phyloP scores from a whole-genome alignment of 2,329 filamentous ascomycete species.

The Penicillium sp. region DNA sequence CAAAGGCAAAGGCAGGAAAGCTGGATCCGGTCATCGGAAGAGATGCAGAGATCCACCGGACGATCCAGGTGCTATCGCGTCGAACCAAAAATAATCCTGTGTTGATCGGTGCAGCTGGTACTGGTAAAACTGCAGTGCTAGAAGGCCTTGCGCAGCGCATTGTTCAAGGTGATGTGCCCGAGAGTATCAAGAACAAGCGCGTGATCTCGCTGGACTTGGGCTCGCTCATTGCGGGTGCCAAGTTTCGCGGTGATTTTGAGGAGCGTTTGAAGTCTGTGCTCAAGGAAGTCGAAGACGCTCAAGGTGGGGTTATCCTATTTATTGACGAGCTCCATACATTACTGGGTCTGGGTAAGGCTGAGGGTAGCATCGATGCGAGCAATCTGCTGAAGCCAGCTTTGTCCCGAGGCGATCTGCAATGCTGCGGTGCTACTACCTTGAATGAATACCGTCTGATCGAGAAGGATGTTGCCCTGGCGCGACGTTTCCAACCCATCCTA shows the following conservation, averaged over 20 bases:
- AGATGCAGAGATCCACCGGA: slow-evolving; percentile 87
- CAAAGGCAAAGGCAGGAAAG: slow-evolving; percentile 79
- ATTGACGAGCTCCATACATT: slow-evolving; percentile 93
- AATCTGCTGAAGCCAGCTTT: slow-evolving; percentile 92
- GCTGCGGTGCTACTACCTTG: slow-evolving; percentile 90
- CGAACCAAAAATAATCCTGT: slow-evolving; percentile 96
- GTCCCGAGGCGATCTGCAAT: slow-evolving; percentile 90
- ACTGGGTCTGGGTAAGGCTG: slow-evolving; percentile 87
- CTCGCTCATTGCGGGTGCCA: slow-evolving; percentile 90
- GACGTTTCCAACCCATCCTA: slow-evolving; percentile 89
- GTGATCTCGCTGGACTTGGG: slow-evolving; percentile 87
- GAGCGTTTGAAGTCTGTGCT: slow-evolving; percentile 88
- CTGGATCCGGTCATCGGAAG: slow-evolving; percentile 94
- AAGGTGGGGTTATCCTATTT: slow-evolving; percentile 90
- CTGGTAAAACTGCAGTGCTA: slow-evolving; percentile 89
- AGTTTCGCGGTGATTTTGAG: slow-evolving; percentile 94
- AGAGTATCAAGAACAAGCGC: slow-evolving; percentile 91
- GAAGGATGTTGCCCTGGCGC: slow-evolving; percentile 89
- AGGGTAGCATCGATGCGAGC: slow-evolving; percentile 94
- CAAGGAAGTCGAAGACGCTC: slow-evolving; percentile 83
- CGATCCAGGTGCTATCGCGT: slow-evolving; percentile 88
- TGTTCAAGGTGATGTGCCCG: slow-evolving; percentile 86
- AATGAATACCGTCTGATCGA: slow-evolving; percentile 92
- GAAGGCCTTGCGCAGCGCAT: slow-evolving; percentile 90
- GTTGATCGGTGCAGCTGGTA: slow-evolving; percentile 86